Evolutionary conservation across 805 yeast genomes (phyloP).

Genomic region (Kurtzmaniella fragi): DNA sequence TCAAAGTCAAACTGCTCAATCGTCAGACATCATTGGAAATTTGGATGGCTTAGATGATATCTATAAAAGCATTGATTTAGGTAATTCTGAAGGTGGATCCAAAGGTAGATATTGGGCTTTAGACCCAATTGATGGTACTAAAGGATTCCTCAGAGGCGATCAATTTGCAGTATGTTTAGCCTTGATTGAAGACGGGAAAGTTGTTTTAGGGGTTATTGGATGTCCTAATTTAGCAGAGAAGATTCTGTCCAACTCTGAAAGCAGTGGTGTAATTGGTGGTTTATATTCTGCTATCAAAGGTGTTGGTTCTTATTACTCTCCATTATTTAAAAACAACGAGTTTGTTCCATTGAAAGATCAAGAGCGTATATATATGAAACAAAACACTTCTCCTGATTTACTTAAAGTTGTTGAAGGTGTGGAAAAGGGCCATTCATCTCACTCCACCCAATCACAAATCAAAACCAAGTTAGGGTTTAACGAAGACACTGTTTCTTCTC

Average conservation of each 20-base stretch:
- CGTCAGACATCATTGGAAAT: conserved; percentile 29
- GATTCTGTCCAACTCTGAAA: conserved; percentile 30
- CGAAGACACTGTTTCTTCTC: conserved; percentile 49
- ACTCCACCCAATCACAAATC: conserved; percentile 74
- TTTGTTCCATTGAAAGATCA: conserved; percentile 31
- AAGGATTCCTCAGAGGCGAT: conserved; percentile 90
- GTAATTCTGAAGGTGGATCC: conserved; percentile 73
- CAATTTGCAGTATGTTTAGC: conserved; percentile 97
- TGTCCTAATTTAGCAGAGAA: conserved; percentile 82
- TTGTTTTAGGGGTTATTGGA: conserved; percentile 88
- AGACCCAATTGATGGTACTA: conserved; percentile 98
- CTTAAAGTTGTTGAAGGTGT: conserved; percentile 87
- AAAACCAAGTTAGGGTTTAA: conserved; percentile 50
- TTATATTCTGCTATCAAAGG: conserved; percentile 66
- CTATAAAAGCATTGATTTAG: conserved; percentile 67
- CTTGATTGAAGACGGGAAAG: conserved; percentile 77
- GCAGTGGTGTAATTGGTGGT: conserved; percentile 53
- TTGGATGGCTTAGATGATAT: conserved; percentile 46
- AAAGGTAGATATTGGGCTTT: conserved; percentile 91
- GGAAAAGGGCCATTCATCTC: conserved; percentile 92
- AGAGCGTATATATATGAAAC: conserved; percentile 47
- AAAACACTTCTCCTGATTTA: conserved; percentile 38
- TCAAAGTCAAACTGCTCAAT: conserved; percentile 38
- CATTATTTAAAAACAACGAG: conserved; percentile 29
- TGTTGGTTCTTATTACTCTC: conserved; percentile 58